A percentile compares a stretch with the other conserved stretches of the same genome.
These are phyloP conservation scores for Sporothrix globosa DNA, from an alignment of 2,329 filamentous ascomycete genomes.

Conservation along the genomic window DNA sequence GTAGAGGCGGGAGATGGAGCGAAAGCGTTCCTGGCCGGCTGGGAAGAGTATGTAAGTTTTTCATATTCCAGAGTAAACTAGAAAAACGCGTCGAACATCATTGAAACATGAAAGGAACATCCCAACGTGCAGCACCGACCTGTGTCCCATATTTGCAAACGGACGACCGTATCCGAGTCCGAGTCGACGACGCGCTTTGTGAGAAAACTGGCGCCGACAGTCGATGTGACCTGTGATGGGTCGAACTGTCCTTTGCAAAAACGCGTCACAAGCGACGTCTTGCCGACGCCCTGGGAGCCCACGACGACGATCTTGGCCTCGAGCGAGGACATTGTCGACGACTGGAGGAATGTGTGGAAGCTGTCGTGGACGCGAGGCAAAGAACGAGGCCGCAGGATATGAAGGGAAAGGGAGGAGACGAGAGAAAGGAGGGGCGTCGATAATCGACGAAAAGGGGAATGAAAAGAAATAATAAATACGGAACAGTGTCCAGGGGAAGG, in stretches of 20 bases:
- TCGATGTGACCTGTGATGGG: constrained; percentile 66
- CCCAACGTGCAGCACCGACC: constrained; percentile 49
- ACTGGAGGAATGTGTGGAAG: neutral
- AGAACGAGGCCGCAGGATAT: neutral
- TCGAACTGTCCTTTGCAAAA: constrained; percentile 74
- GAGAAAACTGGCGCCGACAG: constrained; percentile 79
- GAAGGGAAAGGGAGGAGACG: neutral
- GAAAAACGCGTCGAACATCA: neutral
- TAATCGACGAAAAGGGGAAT: constrained; percentile 5
- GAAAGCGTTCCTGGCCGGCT: constrained; percentile 91
- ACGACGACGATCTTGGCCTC: constrained; percentile 83
- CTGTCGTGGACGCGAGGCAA: neutral
- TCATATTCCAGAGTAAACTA: constrained; percentile 30
- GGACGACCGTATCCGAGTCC: constrained; percentile 81
- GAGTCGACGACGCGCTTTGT: constrained; percentile 80
- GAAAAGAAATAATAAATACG: neutral
- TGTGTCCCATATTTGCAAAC: constrained; percentile 96
- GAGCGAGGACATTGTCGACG: constrained; percentile 58
- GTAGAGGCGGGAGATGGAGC: constrained; percentile 91
- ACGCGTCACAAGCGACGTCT: constrained; percentile 76
- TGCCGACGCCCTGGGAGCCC: constrained; percentile 77
- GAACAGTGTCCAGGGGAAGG: constrained; percentile 26
- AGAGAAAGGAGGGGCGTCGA: constrained; percentile 14
- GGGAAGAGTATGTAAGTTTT: constrained; percentile 26
- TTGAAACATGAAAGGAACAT: neutral